Evolutionary conservation across 306 rosid species (phyloP).

Genomic region (Cicer judaicum): DNA sequence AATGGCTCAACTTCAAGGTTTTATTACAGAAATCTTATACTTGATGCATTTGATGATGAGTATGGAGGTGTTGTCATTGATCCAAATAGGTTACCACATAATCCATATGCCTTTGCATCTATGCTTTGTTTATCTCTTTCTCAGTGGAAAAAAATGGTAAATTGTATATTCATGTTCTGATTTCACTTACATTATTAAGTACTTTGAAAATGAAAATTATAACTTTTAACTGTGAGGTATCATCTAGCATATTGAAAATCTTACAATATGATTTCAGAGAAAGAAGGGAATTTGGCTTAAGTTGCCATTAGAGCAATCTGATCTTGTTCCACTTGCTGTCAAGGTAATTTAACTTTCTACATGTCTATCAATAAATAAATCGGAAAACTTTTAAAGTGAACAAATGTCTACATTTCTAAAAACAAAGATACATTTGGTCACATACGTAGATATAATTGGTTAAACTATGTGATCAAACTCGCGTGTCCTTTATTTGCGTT

Average conservation of each 20-base stretch:
- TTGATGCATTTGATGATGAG: constrained; percentile 81
- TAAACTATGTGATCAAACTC: no score
- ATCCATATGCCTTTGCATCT: constrained; percentile 58
- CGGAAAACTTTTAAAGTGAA: no score
- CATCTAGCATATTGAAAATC: not conserved
- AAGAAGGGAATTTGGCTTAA: constrained; percentile 97
- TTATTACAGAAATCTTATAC: constrained; percentile 56
- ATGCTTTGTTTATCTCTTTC: constrained; percentile 72
- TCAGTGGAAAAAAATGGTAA: constrained; percentile 76
- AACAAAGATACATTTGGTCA: no score
- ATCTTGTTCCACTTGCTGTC: constrained; percentile 79
- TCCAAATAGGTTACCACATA: constrained; percentile 64
- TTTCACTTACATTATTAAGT: not conserved
- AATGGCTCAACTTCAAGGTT: constrained; percentile 56
- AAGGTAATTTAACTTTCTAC: constrained; percentile 69
- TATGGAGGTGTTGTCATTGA: constrained; percentile 85
- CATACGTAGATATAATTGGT: no score
- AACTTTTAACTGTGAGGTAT: no score
- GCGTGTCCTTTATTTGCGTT: no score
- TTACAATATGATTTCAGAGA: constrained; percentile 62
- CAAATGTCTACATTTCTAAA: no score
- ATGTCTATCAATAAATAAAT: not conserved
- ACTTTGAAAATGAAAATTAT: no score
- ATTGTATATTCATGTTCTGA: not conserved
- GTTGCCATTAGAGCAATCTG: constrained; percentile 71